Evolutionary conservation across 1,284 basidiomycete species (phyloP), one percentile per base, ranked within the genome.

Genomic region (Rhodofomes roseus): DNA sequence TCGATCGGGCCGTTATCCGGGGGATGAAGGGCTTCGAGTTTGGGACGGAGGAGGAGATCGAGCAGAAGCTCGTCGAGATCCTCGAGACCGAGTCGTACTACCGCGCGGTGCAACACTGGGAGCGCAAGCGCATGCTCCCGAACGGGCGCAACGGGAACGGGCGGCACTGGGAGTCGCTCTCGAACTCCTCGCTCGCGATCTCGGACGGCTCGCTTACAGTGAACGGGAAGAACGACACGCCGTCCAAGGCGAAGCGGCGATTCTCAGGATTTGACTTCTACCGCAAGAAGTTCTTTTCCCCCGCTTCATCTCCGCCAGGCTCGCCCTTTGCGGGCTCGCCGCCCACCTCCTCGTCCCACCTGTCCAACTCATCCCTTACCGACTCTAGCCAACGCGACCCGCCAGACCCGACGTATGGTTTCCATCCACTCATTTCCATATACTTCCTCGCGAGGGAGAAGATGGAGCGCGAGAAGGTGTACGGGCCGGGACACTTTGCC

Each of bases 21-120:
- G 89, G 90, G 58, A 98, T 99, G 96, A 88, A 90, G 50, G 96
- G 96, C 1, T 98, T 99, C 76, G 96, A 98, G 69, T 98, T 99
- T 67, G 97, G 96, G 6, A 80, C 90, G 0, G 87, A 92, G 37
- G 89, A 93, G 11, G 89, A 96, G 23, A 95, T 98, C 61, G 88
- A 93, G 70, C 79, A 80, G 39, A 87, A 83, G 68, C 81, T 98
- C 4, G 70, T 83, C 34, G 81, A 85, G 3, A 82, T 98, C 22
- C 82, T 98, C 23, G 84, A 86, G 63, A 89, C 89, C 2, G 95
- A 98, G 29, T 73, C 77, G 1, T 99, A 98, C 72, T 75, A 81
- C 20, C 81, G 85, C 0, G 86, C 92, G 0, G 81, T 96, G 7
- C 79, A 85, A 40, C 74, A 85, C 29, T 97, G 92, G 90, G 92